Conservation (phyloP, 2,329 filamentous ascomycete species). For the Cladosporium sp. region DNA sequence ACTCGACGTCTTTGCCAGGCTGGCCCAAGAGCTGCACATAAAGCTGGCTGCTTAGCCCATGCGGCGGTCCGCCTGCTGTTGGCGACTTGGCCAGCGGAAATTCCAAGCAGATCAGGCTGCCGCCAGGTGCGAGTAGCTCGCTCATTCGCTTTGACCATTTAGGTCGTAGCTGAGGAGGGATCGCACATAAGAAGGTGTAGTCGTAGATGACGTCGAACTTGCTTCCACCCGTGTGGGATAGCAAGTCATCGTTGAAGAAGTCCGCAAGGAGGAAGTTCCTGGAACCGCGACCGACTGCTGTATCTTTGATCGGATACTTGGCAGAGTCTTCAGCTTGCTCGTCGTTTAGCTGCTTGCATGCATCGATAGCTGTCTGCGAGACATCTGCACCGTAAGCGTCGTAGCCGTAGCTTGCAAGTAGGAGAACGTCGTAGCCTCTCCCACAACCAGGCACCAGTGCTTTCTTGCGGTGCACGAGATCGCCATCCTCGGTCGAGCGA, state of each 20-base stretch:
- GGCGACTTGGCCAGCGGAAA: constrained; percentile 71
- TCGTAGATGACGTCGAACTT: constrained; percentile 65
- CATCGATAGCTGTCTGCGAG: constrained; percentile 47
- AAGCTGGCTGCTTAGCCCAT: constrained; percentile 62
- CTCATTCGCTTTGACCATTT: constrained; percentile 55
- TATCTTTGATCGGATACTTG: constrained; percentile 42
- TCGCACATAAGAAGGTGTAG: constrained; percentile 61
- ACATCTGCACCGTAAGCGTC: constrained; percentile 73
- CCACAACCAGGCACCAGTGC: constrained; percentile 81
- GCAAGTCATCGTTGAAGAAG: constrained; percentile 62
- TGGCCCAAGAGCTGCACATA: constrained; percentile 68
- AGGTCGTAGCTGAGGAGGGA: constrained; percentile 52
- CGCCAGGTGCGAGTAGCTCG: constrained; percentile 49
- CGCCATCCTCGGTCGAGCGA: constrained; percentile 7
- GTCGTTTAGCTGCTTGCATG: constrained; percentile 43
- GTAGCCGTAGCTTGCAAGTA: constrained; percentile 71
- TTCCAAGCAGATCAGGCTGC: constrained; percentile 64
- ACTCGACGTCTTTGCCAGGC: constrained; percentile 64
- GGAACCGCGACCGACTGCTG: constrained; percentile 44
- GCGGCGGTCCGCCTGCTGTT: constrained; percentile 66
- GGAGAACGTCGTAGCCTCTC: constrained; percentile 72
- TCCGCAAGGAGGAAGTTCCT: constrained; percentile 59
- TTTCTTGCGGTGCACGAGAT: constrained; percentile 38
- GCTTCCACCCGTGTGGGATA: constrained; percentile 19
- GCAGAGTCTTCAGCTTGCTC: constrained; percentile 33